These are phyloP conservation scores for Backusella tarrabulga DNA, from an alignment of 192 early-diverging fungal genomes.

Conservation along the genomic window DNA sequence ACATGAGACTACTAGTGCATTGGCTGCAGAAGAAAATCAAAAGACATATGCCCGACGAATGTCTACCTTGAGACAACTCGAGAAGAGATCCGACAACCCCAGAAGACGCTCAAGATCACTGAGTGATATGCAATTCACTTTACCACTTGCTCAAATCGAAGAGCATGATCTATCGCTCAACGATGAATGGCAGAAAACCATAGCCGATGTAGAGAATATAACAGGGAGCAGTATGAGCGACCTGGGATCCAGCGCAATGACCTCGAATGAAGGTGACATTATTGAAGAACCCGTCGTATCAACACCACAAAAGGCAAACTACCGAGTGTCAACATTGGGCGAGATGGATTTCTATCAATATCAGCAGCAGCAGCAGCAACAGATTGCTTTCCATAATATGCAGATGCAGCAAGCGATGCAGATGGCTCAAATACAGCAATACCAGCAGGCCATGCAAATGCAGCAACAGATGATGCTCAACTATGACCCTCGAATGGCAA, in stretches of 20 bases:
- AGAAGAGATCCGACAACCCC: slow-evolving; percentile 7
- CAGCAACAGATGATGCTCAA: slow-evolving; percentile 1
- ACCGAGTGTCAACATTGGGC: slow-evolving; percentile 16
- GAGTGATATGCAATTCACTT: slow-evolving; percentile 10
- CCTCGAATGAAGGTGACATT: background rate
- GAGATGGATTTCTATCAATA: slow-evolving; percentile 22
- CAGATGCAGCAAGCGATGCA: slow-evolving; percentile 26
- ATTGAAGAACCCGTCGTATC: background rate
- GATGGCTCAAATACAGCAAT: slow-evolving; percentile 25
- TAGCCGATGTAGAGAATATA: slow-evolving; percentile 10
- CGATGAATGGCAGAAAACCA: slow-evolving; percentile 12
- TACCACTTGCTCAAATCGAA: background rate
- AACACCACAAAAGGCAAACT: background rate
- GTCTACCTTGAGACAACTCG: slow-evolving; percentile 26
- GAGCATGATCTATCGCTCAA: background rate
- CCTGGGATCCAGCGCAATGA: background rate
- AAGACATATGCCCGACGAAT: slow-evolving; percentile 16
- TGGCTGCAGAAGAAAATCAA: background rate
- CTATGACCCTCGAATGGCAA: background rate
- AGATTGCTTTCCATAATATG: background rate
- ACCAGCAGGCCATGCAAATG: slow-evolving; percentile 21
- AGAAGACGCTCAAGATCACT: slow-evolving; percentile 21
- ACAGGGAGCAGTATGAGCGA: background rate
- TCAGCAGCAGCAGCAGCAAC: slow-evolving; percentile 18
- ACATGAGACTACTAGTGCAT: background rate